phyloP scores from a whole-genome alignment of 306 rosid genomes.

The Lathyrus oleraceus region DNA sequence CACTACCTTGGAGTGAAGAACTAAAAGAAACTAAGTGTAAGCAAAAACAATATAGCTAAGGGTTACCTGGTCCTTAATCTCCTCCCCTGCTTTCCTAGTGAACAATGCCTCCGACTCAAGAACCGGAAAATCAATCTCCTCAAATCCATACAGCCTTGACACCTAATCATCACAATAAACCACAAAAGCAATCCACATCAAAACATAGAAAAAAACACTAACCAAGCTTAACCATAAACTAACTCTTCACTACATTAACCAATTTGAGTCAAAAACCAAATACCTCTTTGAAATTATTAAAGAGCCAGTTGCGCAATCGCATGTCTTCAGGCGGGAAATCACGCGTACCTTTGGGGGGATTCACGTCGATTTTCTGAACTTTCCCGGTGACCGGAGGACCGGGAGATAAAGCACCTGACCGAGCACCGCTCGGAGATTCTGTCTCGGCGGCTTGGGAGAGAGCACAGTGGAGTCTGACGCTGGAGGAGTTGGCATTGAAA shows the following conservation, averaged over 20 bases:
- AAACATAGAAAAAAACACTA: background rate
- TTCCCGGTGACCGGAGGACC: slow-evolving; percentile 46
- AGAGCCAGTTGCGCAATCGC: slow-evolving; percentile 81
- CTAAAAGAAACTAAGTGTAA: background rate
- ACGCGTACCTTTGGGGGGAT: slow-evolving; percentile 91
- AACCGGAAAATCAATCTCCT: slow-evolving; percentile 92
- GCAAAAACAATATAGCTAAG: slow-evolving; percentile 12
- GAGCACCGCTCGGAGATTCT: slow-evolving; percentile 49
- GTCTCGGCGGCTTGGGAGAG: slow-evolving; percentile 44
- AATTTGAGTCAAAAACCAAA: background rate
- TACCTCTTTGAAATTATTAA: slow-evolving; percentile 80
- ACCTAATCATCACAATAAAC: slow-evolving; percentile 46
- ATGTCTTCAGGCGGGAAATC: slow-evolving; percentile 85
- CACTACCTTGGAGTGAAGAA: background rate
- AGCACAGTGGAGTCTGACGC: slow-evolving; percentile 43
- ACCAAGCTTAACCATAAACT: slow-evolving; percentile 1
- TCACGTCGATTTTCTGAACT: slow-evolving; percentile 69
- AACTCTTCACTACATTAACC: background rate
- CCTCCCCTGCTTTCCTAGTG: slow-evolving; percentile 92
- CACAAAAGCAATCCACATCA: background rate
- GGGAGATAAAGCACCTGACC: slow-evolving; percentile 70
- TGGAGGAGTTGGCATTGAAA: slow-evolving; percentile 40
- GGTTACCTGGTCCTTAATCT: slow-evolving; percentile 90
- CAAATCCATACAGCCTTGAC: slow-evolving; percentile 74
- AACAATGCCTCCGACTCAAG: slow-evolving; percentile 89